These are phyloP conservation scores for Lycium ferocissimum DNA, from an alignment of 257 asterid species.

Conservation along the genomic window DNA sequence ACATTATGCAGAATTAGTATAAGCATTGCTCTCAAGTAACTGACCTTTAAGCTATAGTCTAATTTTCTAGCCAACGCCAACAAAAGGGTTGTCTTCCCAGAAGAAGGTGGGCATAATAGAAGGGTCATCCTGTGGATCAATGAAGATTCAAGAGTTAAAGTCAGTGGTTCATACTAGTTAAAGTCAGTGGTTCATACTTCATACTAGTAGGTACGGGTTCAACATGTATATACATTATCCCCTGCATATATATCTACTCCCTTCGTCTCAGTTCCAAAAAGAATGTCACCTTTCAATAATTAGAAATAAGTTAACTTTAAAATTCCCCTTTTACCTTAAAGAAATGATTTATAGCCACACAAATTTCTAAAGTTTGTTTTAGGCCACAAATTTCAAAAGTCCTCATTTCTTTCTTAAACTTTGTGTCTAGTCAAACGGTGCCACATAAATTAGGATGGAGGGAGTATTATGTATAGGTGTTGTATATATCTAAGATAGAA, in stretches of 20 bases:
- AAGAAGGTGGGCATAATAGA: conserved; percentile 71
- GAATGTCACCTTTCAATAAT: too few species aligned
- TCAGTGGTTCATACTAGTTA: neutral
- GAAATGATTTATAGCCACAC: too few species aligned
- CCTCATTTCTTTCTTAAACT: too few species aligned
- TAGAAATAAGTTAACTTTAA: too few species aligned
- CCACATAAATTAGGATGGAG: too few species aligned
- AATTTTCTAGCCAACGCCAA: conserved; percentile 51
- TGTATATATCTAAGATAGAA: neutral
- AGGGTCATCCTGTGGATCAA: conserved; percentile 65
- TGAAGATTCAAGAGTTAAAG: neutral
- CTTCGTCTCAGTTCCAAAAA: too few species aligned
- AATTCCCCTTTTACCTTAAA: too few species aligned
- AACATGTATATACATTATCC: neutral
- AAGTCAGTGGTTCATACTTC: neutral
- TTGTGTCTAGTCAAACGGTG: too few species aligned
- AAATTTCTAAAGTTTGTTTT: too few species aligned
- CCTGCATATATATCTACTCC: neutral
- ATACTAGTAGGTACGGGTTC: neutral
- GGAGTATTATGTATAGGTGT: neutral
- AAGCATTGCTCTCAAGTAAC: neutral
- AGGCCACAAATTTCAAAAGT: too few species aligned
- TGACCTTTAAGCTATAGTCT: conserved; percentile 67
- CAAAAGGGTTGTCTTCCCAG: conserved; percentile 68
- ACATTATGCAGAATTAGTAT: neutral